These are phyloP conservation scores for Claviceps pazoutovae DNA, from an alignment of 2,329 filamentous ascomycete genomes.

Conservation along the genomic window DNA sequence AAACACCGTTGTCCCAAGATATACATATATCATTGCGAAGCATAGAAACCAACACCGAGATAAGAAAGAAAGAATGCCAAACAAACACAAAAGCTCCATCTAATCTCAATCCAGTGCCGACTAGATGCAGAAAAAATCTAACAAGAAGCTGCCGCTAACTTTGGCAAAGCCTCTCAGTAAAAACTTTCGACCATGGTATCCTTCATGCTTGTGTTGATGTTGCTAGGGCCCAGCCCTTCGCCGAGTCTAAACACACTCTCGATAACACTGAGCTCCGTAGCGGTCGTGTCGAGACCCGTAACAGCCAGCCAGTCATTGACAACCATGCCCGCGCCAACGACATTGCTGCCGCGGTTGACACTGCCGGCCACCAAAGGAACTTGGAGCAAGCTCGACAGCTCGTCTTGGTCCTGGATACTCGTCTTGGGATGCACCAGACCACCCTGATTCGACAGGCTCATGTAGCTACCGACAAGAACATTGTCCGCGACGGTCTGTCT, in stretches of 20 bases:
- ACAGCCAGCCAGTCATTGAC: slow-evolving; percentile 86
- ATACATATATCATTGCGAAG: background rate
- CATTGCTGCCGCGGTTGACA: slow-evolving; percentile 83
- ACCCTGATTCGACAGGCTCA: slow-evolving; percentile 89
- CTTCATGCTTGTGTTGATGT: slow-evolving; percentile 76
- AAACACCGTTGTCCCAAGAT: slow-evolving; percentile 6
- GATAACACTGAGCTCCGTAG: slow-evolving; percentile 92
- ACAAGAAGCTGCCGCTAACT: too few relatives aligned
- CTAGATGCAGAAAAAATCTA: slow-evolving; percentile 8
- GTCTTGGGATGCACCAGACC: slow-evolving; percentile 97
- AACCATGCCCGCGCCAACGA: slow-evolving; percentile 63
- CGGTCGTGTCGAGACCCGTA: slow-evolving; percentile 84
- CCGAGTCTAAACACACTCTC: slow-evolving; percentile 93
- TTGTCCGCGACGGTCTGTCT: slow-evolving; percentile 94
- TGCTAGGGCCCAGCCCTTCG: slow-evolving; percentile 66
- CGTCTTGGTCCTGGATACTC: slow-evolving; percentile 92
- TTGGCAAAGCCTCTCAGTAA: slow-evolving; percentile 45
- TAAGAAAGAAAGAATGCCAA: background rate
- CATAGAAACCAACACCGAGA: background rate
- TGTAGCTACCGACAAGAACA: slow-evolving; percentile 91
- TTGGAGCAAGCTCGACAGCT: slow-evolving; percentile 83
- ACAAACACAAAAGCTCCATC: background rate
- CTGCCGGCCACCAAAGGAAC: slow-evolving; percentile 89
- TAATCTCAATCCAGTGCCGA: background rate
- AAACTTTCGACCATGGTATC: slow-evolving; percentile 98